Percentiles rank a stretch among this genome's conserved stretches.
phyloP scores from a whole-genome alignment of 192 early-diverging fungal genomes.

The Lunasporangiospora selenospora region DNA sequence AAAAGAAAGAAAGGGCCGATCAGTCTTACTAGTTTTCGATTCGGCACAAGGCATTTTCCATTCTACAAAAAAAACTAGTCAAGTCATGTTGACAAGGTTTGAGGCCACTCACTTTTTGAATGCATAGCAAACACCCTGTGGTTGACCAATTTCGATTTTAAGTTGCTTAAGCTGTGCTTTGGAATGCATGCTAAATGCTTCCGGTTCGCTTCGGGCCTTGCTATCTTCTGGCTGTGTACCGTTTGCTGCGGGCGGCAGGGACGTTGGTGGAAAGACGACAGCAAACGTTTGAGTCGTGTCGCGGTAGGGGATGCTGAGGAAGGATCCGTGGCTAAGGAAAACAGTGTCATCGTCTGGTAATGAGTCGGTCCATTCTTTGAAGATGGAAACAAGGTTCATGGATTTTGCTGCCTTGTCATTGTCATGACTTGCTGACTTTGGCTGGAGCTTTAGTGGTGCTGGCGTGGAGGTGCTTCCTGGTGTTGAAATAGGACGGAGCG shows the following conservation, averaged over 20 bases:
- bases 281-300: conserved; percentile 25
- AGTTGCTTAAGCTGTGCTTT: conserved; percentile 29
- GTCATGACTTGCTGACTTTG: conserved; percentile 33
- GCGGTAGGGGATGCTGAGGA: conserved; percentile 29
- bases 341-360: conserved; percentile 20
- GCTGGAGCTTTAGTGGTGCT: conserved; percentile 41
- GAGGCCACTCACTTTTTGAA: conserved; percentile 36
- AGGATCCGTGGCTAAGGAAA: conserved; percentile 53
- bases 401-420: conserved; percentile 28
- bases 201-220: conserved; percentile 20
- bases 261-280: conserved; percentile 51
- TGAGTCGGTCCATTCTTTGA: conserved; percentile 32
- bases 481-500: conserved; percentile 29
- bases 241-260: conserved; percentile 6
- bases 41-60: too few relatives aligned
- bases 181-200: conserved; percentile 29
- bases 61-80: too few relatives aligned
- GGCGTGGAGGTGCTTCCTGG: conserved; percentile 21
- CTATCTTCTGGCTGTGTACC: conserved; percentile 11
- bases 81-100: too few relatives aligned
- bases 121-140: conserved; percentile 21
- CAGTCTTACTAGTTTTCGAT: background rate
- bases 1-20: background rate
- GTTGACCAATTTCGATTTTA: conserved; percentile 50
- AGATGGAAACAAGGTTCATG: conserved; percentile 4